Evolutionary conservation across 2,329 filamentous ascomycete genomes (phyloP).

Genomic region (Herpotrichia juniperi): DNA sequence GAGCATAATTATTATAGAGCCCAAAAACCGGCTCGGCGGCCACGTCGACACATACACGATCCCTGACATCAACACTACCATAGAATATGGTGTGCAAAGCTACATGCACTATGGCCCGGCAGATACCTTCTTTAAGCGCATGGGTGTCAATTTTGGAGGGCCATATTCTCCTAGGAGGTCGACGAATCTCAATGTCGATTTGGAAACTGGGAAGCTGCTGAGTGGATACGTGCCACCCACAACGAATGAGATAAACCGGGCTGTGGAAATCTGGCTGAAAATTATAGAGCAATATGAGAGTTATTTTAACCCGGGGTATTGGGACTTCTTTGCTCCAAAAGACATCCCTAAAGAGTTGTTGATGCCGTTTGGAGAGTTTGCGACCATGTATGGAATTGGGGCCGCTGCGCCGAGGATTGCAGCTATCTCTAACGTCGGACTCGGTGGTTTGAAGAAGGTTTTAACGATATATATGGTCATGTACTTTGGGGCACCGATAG

Average conservation of each 20-base stretch:
- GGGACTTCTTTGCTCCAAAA: constrained; percentile 37
- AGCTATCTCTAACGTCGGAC: constrained; percentile 23
- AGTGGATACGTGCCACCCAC: constrained; percentile 20
- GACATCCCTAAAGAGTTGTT: constrained; percentile 56
- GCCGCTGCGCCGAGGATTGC: constrained; percentile 22
- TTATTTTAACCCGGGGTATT: constrained; percentile 25
- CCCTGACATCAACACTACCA: constrained; percentile 36
- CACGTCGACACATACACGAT: constrained; percentile 57
- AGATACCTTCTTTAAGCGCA: constrained; percentile 52
- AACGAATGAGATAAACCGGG: constrained; percentile 17
- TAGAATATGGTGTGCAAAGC: constrained; percentile 49
- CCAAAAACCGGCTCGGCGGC: constrained; percentile 51
- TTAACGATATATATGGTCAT: constrained; percentile 23
- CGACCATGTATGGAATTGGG: constrained; percentile 48
- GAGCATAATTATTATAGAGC: constrained; percentile 52
- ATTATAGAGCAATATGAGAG: constrained; percentile 24
- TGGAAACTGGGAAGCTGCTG: constrained; percentile 31
- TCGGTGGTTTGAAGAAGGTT: constrained; percentile 20
- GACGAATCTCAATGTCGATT: constrained; percentile 33
- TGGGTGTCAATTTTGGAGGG: constrained; percentile 43
- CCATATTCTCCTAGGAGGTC: constrained; percentile 11
- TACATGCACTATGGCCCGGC: constrained; percentile 51
- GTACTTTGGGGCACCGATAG: constrained; percentile 25
- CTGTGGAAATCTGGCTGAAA: constrained; percentile 20
- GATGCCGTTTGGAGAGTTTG: constrained; percentile 56